Evolutionary conservation across 495 filamentous ascomycete species (phyloP).

Genomic region (Pseudevernia furfuracea): DNA sequence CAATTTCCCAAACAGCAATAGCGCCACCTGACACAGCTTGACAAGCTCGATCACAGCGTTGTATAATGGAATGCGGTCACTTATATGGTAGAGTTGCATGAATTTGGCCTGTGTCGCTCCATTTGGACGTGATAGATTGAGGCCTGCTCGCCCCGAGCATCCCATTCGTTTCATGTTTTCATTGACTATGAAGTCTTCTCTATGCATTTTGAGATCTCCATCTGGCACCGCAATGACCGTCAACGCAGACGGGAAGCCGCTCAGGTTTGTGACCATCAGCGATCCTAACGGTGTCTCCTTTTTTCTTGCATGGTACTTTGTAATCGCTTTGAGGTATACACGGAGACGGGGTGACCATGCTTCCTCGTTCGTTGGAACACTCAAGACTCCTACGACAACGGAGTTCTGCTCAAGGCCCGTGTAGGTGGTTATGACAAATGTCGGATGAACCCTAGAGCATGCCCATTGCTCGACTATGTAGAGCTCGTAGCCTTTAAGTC

Average conservation of each 20-base stretch:
- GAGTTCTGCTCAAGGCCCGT: conserved; percentile 77
- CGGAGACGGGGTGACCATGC: conserved; percentile 71
- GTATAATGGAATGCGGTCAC: conserved; percentile 68
- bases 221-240: conserved; percentile 84
- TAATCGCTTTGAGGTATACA: conserved; percentile 79
- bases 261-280: conserved; percentile 90
- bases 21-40: conserved; percentile 82
- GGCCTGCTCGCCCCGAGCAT: conserved; percentile 80
- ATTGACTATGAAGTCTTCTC: conserved; percentile 86
- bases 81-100: conserved; percentile 78
- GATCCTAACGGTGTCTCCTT: conserved; percentile 78
- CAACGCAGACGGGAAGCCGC: conserved; percentile 77
- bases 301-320: conserved; percentile 69
- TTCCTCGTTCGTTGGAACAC: conserved; percentile 72
- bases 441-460: conserved; percentile 82
- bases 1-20: conserved; percentile 81
- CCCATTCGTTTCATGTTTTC: conserved; percentile 88
- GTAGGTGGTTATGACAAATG: conserved; percentile 87
- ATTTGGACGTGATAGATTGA: conserved; percentile 68
- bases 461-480: conserved; percentile 99
- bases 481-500: conserved; percentile 77
- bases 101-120: conserved; percentile 86
- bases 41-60: conserved; percentile 79
- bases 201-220: conserved; percentile 73
- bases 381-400: conserved; percentile 72